Percentiles rank a stretch among this genome's conserved stretches.
Conservation (phyloP, 345 rosid genomes). For the Streptanthus diversifolius region DNA sequence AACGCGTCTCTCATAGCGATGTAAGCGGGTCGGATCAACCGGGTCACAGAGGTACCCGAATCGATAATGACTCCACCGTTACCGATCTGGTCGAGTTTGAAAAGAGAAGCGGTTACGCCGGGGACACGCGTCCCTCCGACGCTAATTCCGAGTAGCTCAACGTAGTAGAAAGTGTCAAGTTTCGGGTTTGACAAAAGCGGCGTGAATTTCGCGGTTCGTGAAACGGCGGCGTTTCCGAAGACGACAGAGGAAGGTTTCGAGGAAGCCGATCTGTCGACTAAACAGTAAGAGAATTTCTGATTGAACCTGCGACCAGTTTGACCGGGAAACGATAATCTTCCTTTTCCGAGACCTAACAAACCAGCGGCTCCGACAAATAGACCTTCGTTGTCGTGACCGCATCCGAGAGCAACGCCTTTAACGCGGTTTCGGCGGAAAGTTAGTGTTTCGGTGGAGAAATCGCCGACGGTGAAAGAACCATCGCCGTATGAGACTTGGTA, state of each 20-base stretch:
- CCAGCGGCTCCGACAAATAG: slow-evolving; percentile 94
- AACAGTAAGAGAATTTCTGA: slow-evolving; percentile 80
- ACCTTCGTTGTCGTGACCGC: slow-evolving; percentile 95
- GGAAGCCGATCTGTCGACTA: slow-evolving; percentile 84
- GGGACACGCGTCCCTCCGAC: slow-evolving; percentile 81
- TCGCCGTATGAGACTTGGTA: slow-evolving; percentile 94
- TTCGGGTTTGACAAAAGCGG: slow-evolving; percentile 72
- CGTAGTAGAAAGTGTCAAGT: slow-evolving; percentile 91
- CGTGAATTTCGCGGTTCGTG: slow-evolving; percentile 74
- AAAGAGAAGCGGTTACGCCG: slow-evolving; percentile 60
- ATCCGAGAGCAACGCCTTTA: slow-evolving; percentile 69
- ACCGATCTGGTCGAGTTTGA: slow-evolving; percentile 66
- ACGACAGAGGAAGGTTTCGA: slow-evolving; percentile 73
- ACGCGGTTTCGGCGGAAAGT: slow-evolving; percentile 68
- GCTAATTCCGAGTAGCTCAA: slow-evolving; percentile 77
- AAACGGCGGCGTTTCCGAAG: slow-evolving; percentile 70
- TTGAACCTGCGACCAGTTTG: slow-evolving; percentile 79
- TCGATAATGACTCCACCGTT: slow-evolving; percentile 92
- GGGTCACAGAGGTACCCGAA: slow-evolving; percentile 84
- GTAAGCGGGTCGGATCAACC: slow-evolving; percentile 71
- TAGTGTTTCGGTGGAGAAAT: slow-evolving; percentile 81
- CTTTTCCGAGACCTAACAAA: slow-evolving; percentile 83
- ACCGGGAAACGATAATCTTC: slow-evolving; percentile 71
- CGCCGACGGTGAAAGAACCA: slow-evolving; percentile 85
- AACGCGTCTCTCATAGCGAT: slow-evolving; percentile 61